Evolutionary conservation across 495 filamentous ascomycete genomes (phyloP).

Genomic region (Penicillium flavigenum): DNA sequence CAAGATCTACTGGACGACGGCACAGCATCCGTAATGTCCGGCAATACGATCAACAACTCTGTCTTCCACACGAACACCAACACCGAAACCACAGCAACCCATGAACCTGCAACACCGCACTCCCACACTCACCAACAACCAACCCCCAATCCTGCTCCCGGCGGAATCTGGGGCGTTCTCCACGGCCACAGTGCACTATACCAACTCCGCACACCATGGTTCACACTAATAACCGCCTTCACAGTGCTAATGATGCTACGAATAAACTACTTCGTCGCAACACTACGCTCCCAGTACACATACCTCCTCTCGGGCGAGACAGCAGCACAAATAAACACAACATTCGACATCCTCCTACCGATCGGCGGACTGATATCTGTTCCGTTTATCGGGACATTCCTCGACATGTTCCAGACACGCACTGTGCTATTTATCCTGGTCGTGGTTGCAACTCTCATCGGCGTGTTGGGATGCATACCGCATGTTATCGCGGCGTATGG

Average conservation of each 20-base stretch:
- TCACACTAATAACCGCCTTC: slow-evolving; percentile 80
- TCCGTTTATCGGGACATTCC: slow-evolving; percentile 81
- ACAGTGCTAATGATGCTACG: slow-evolving; percentile 90
- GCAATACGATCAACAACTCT: slow-evolving; percentile 13
- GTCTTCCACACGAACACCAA: slow-evolving; percentile 13
- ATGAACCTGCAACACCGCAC: slow-evolving; percentile 4
- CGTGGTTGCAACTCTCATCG: slow-evolving; percentile 69
- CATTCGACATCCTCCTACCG: slow-evolving; percentile 88
- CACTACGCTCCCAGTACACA: slow-evolving; percentile 81
- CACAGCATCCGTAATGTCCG: slow-evolving; percentile 14
- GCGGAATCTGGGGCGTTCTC: slow-evolving; percentile 87
- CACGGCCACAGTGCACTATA: slow-evolving; percentile 69
- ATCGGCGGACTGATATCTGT: slow-evolving; percentile 80
- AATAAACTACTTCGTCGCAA: slow-evolving; percentile 97
- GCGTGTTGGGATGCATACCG: slow-evolving; percentile 73
- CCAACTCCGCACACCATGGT: slow-evolving; percentile 85
- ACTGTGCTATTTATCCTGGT: slow-evolving; percentile 76
- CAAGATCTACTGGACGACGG: slow-evolving; percentile 65
- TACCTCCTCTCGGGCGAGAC: slow-evolving; percentile 63
- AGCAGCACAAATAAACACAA: slow-evolving; percentile 70
- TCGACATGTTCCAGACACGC: slow-evolving; percentile 75
- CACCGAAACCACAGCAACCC: slow-evolving; percentile 5
- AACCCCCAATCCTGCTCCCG: slow-evolving; percentile 37
- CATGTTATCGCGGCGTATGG: slow-evolving; percentile 68
- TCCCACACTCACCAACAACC: slow-evolving; percentile 6